These are phyloP conservation scores for Ganoderma lucidum DNA, from an alignment of 1,284 basidiomycete species.

Conservation along the genomic window DNA sequence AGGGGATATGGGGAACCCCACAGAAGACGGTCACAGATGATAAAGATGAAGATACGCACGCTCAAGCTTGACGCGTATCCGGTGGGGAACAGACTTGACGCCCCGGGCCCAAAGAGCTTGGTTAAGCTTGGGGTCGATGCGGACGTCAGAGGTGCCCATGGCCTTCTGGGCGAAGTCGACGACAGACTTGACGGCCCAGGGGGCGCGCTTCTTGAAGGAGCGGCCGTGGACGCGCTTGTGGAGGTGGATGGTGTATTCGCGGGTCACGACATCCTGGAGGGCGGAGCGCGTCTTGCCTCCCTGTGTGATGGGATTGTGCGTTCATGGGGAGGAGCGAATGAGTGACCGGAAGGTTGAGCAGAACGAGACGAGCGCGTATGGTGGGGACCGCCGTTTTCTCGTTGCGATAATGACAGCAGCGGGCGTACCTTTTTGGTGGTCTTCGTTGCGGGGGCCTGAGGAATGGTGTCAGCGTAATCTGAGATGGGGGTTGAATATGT, in stretches of 20 bases:
- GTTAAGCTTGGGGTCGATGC: constrained; percentile 93
- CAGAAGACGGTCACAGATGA: constrained; percentile 3
- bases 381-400: background rate
- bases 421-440: constrained; percentile 49
- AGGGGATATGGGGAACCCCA: constrained; percentile 8
- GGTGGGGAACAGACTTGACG: constrained; percentile 90
- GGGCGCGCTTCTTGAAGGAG: constrained; percentile 94
- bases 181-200: constrained; percentile 93
- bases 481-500: constrained; percentile 21
- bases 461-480: constrained; percentile 20
- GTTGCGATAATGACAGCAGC: constrained; percentile 1
- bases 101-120: constrained; percentile 91
- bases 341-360: background rate
- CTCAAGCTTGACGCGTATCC: constrained; percentile 92
- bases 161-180: constrained; percentile 89
- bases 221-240: constrained; percentile 93
- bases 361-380: constrained; percentile 1
- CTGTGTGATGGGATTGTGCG: constrained; percentile 44
- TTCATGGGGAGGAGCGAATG: background rate
- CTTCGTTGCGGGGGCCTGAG: constrained; percentile 44
- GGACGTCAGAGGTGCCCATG: constrained; percentile 94
- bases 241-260: constrained; percentile 96
- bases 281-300: constrained; percentile 91
- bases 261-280: constrained; percentile 94
- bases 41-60: constrained; percentile 62